Percentiles rank a stretch among this genome's conserved stretches.
phyloP scores from a whole-genome alignment of 495 filamentous ascomycete genomes.

The Paragyromitra xinjiangensis region DNA sequence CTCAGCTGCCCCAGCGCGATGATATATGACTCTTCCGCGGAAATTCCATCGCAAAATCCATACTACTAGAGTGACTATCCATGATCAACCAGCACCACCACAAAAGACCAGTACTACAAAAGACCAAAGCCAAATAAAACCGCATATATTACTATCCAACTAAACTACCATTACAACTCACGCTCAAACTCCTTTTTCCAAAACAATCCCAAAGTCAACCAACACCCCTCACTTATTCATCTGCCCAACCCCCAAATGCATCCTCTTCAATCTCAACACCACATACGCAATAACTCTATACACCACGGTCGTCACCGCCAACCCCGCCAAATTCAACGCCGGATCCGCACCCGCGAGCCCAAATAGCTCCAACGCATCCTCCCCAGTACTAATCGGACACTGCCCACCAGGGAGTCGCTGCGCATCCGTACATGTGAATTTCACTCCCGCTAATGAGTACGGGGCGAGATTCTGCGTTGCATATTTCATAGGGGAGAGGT shows the following conservation, averaged over 20 bases:
- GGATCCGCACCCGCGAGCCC: slow-evolving; percentile 66
- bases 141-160: background rate
- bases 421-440: slow-evolving; percentile 67
- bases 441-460: slow-evolving; percentile 66
- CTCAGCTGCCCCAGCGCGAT: background rate
- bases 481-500: slow-evolving; percentile 75
- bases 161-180: background rate
- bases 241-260: slow-evolving; percentile 48
- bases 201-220: background rate
- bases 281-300: slow-evolving; percentile 73
- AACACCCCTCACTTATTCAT: slow-evolving; percentile 15
- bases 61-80: background rate
- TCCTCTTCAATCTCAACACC: slow-evolving; percentile 64
- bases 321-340: slow-evolving; percentile 66
- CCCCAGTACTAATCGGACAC: slow-evolving; percentile 70
- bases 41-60: too few species aligned
- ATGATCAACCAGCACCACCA: background rate
- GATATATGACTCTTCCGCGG: too few species aligned
- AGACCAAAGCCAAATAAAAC: background rate
- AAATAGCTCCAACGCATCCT: slow-evolving; percentile 71
- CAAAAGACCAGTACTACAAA: background rate
- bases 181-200: background rate
- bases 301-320: slow-evolving; percentile 68
- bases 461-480: slow-evolving; percentile 69
- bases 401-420: slow-evolving; percentile 66